Evolutionary conservation across 352 stramenopile species (phyloP).

Genomic region (Phytophthora citricola): DNA sequence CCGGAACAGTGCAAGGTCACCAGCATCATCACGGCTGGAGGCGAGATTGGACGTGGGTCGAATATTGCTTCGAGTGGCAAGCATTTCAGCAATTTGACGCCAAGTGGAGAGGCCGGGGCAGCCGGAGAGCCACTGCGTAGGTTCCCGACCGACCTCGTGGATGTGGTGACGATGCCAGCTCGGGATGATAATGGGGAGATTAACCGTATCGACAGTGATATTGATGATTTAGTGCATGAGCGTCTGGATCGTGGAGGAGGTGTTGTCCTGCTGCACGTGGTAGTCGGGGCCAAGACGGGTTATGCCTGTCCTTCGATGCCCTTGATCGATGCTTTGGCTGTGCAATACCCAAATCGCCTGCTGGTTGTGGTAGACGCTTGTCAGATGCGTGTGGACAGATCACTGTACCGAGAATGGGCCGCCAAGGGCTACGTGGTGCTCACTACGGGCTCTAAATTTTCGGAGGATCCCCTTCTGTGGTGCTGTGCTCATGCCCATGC

Average conservation of each 20-base stretch:
- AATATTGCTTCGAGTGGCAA: constrained; percentile 72
- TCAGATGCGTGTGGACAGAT: constrained; percentile 81
- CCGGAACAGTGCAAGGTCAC: constrained; percentile 66
- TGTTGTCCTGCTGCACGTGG: constrained; percentile 86
- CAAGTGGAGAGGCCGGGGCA: constrained; percentile 59
- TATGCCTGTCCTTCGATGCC: constrained; percentile 81
- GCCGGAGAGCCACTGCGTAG: constrained; percentile 56
- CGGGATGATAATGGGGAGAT: constrained; percentile 65
- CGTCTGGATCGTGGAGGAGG: constrained; percentile 43
- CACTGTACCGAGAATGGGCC: constrained; percentile 68
- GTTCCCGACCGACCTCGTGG: constrained; percentile 68
- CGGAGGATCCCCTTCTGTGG: constrained; percentile 85
- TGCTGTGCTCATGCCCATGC: constrained; percentile 81
- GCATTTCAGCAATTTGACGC: constrained; percentile 86
- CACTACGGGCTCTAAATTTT: constrained; percentile 92
- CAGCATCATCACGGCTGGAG: constrained; percentile 83
- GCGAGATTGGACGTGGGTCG: constrained; percentile 87
- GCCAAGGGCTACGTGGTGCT: constrained; percentile 75
- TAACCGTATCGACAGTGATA: constrained; percentile 49
- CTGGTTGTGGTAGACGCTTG: constrained; percentile 89
- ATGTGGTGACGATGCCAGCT: constrained; percentile 67
- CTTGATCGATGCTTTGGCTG: constrained; percentile 55
- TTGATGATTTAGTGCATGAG: constrained; percentile 53
- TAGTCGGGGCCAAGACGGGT: constrained; percentile 89
- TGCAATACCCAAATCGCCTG: constrained; percentile 70